Percentiles rank a stretch among this genome's conserved stretches.
These are phyloP conservation scores for Sphagnum fallax DNA, from an alignment of 228 moss, liverwort and hornwort genomes.

Conservation along the genomic window DNA sequence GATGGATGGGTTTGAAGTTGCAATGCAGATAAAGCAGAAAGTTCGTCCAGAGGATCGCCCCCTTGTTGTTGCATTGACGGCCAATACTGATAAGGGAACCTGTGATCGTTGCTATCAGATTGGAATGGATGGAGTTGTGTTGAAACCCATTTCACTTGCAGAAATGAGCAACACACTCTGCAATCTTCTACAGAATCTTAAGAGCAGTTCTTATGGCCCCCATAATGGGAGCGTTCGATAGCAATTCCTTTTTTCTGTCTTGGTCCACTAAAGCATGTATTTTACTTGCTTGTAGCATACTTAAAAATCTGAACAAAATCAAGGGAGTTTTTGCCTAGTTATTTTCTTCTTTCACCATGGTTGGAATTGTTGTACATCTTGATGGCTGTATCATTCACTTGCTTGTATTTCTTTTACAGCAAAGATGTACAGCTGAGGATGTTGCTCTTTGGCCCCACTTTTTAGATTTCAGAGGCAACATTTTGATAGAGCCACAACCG, in stretches of 20 bases:
- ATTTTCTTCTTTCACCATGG: too few species aligned
- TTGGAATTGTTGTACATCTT: too few species aligned
- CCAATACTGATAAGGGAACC: slow-evolving; percentile 92
- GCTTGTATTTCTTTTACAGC: too few species aligned
- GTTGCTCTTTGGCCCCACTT: too few species aligned
- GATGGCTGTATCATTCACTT: too few species aligned
- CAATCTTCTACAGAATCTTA: slow-evolving; percentile 52
- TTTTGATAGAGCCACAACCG: too few species aligned
- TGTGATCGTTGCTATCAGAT: slow-evolving; percentile 77
- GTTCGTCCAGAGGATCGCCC: slow-evolving; percentile 78
- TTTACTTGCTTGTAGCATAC: too few species aligned
- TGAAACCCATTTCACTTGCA: slow-evolving; percentile 83
- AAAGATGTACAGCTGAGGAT: too few species aligned
- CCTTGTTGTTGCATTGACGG: slow-evolving; percentile 81
- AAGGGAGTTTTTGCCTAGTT: too few species aligned
- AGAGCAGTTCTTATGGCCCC: slow-evolving; percentile 31
- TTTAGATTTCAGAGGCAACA: too few species aligned
- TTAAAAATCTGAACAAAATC: too few species aligned
- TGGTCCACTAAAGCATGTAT: not conserved
- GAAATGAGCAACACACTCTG: slow-evolving; percentile 77
- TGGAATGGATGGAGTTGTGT: slow-evolving; percentile 90
- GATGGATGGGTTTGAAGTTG: slow-evolving; percentile 92
- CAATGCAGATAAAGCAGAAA: slow-evolving; percentile 73
- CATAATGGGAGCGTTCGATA: slow-evolving; percentile 36
- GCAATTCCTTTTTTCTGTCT: slow-evolving; percentile 4